Percentiles rank a stretch among this genome's conserved stretches.
These are phyloP conservation scores for Dipodascus albidus DNA, from an alignment of 805 yeast species.

Conservation along the genomic window DNA sequence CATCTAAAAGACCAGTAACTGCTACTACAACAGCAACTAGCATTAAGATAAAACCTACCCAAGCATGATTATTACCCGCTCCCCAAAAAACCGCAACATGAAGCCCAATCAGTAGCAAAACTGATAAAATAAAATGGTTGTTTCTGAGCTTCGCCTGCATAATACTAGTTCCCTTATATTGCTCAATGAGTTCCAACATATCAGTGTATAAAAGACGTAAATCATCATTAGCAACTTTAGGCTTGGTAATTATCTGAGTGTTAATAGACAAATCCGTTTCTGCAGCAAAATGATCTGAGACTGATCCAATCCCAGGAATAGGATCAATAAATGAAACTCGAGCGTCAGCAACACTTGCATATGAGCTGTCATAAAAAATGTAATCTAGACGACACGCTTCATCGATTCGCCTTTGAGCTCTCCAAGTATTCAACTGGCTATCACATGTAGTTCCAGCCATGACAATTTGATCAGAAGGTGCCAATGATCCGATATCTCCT, in stretches of 20 bases:
- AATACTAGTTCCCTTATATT: conserved; percentile 40
- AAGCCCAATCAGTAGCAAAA: conserved; percentile 40
- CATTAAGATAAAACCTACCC: conserved; percentile 59
- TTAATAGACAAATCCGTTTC: conserved; percentile 17
- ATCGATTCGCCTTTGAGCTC: conserved; percentile 36
- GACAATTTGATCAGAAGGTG: conserved; percentile 51
- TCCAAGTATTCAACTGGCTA: conserved; percentile 78
- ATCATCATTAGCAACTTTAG: background rate
- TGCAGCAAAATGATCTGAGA: conserved; percentile 85
- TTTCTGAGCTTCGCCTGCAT: conserved; percentile 58
- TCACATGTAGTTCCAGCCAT: conserved; percentile 86
- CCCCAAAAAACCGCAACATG: conserved; percentile 50
- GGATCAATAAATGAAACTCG: conserved; percentile 63
- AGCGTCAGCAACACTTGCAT: conserved; percentile 47
- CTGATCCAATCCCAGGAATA: conserved; percentile 59
- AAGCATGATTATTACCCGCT: conserved; percentile 36
- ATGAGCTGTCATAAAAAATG: conserved; percentile 57
- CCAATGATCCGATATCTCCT: conserved; percentile 33
- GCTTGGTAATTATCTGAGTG: conserved; percentile 5
- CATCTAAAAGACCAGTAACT: conserved; percentile 61
- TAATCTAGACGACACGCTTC: conserved; percentile 89
- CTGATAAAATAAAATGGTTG: conserved; percentile 48
- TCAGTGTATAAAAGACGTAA: conserved; percentile 30
- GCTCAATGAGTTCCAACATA: conserved; percentile 35
- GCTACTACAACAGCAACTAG: conserved; percentile 43